Evolutionary conservation across 805 yeast species (phyloP).

Genomic region (Yamadazyma paraphyllophila): DNA sequence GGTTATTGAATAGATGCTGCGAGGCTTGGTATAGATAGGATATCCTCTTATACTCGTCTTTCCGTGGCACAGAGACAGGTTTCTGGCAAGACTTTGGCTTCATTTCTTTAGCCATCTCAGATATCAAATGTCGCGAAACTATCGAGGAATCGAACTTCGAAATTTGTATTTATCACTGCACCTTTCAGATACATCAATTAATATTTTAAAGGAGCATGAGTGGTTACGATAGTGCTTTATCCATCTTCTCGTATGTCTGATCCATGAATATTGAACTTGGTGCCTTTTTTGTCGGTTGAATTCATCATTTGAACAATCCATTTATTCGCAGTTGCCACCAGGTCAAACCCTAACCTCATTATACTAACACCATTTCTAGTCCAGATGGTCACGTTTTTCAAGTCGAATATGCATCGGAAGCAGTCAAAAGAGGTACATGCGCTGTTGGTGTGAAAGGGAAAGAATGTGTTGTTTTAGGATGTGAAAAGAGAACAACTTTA

Average conservation of each 20-base stretch:
- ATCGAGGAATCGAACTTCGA: background rate
- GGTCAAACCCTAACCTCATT: background rate
- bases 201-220: slow-evolving; percentile 54
- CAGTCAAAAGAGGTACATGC: slow-evolving; percentile 97
- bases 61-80: slow-evolving; percentile 44
- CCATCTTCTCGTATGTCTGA: slow-evolving; percentile 83
- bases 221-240: slow-evolving; percentile 98
- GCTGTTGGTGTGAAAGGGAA: slow-evolving; percentile 96
- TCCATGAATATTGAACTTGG: background rate
- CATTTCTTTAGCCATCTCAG: slow-evolving; percentile 10
- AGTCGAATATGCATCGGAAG: slow-evolving; percentile 96
- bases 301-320: background rate
- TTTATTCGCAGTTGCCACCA: slow-evolving; percentile 13
- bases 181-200: slow-evolving; percentile 1
- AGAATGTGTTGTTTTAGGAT: slow-evolving; percentile 86
- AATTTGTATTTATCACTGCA: background rate
- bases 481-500: slow-evolving; percentile 93
- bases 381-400: slow-evolving; percentile 99
- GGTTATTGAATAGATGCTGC: slow-evolving; percentile 27
- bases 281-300: no score
- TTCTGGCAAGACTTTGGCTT: slow-evolving; percentile 12
- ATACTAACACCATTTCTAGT: slow-evolving; percentile 43
- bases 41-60: slow-evolving; percentile 59
- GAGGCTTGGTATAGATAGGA: slow-evolving; percentile 62
- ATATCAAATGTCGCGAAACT: slow-evolving; percentile 1